A percentile compares a stretch with the other conserved stretches of the same genome.
Evolutionary conservation across 2,329 filamentous ascomycete genomes (phyloP).

Genomic region (Beauveria medogensis): DNA sequence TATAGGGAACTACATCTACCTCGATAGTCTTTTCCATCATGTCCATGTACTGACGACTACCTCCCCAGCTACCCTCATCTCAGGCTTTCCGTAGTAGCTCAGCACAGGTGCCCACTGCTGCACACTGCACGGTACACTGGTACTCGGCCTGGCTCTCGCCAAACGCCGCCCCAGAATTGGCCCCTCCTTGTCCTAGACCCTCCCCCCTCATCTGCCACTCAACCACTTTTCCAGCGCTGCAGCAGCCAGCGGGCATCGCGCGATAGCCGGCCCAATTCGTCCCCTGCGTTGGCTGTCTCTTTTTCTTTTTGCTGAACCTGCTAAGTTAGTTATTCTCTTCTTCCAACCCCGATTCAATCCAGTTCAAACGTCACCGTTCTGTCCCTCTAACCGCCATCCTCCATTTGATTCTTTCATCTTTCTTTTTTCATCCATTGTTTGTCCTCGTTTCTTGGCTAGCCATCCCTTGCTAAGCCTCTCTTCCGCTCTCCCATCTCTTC

Average conservation of each 20-base stretch:
- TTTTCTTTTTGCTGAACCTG: neutral
- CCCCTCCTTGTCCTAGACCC: neutral
- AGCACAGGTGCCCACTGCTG: neutral
- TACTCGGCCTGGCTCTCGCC: conserved; percentile 4
- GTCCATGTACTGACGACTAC: too few species aligned
- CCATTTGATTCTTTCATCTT: neutral
- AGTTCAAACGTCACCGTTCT: neutral
- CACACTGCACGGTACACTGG: neutral
- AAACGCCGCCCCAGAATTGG: neutral
- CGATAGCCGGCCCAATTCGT: conserved; percentile 1
- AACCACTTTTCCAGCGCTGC: neutral
- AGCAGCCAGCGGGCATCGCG: conserved; percentile 3
- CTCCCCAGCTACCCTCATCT: too few species aligned
- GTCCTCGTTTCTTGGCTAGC: neutral
- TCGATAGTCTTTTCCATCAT: too few species aligned
- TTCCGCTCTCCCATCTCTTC: neutral
- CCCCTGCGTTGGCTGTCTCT: neutral
- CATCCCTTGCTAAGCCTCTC: neutral
- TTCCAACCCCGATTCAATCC: neutral
- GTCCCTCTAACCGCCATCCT: neutral
- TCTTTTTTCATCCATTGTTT: neutral
- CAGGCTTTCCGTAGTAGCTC: neutral
- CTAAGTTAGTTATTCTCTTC: neutral
- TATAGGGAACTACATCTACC: too few species aligned
- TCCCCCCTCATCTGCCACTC: neutral